Evolutionary conservation across 2,329 filamentous ascomycete species (phyloP).

Genomic region (Drechslerella stenobrocha): DNA sequence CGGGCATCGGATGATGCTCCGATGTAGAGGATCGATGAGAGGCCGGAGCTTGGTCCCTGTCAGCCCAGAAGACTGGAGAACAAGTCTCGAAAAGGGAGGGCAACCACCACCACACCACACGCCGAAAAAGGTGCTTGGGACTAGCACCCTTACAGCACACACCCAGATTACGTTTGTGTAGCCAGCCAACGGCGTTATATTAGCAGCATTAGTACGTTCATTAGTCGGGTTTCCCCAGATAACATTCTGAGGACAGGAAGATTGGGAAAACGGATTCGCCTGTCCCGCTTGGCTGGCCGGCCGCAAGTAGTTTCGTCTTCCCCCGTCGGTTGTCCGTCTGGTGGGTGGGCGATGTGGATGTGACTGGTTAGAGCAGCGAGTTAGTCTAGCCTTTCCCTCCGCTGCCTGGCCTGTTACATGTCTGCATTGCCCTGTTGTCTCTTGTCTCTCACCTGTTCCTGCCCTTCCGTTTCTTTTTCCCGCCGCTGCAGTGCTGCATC

Average conservation of each 20-base stretch:
- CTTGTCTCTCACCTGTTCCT: conserved; percentile 47
- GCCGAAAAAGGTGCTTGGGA: conserved; percentile 27
- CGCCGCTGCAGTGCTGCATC: conserved; percentile 10
- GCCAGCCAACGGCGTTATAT: conserved; percentile 11
- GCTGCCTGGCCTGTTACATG: conserved; percentile 47
- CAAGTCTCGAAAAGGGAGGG: conserved; percentile 42
- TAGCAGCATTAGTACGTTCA: background rate
- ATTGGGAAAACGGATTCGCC: conserved; percentile 47
- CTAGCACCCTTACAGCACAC: conserved; percentile 35
- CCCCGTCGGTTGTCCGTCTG: conserved; percentile 28
- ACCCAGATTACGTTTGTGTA: conserved; percentile 40
- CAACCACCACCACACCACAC: conserved; percentile 21
- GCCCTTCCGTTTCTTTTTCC: conserved; percentile 43
- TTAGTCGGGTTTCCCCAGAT: conserved; percentile 5
- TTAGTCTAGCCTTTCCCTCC: conserved; percentile 45
- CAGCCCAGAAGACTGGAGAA: conserved; percentile 49
- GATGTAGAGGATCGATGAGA: conserved; percentile 39
- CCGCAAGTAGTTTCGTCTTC: conserved; percentile 8
- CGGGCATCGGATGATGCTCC: conserved; percentile 49
- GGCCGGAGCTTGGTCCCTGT: conserved; percentile 38
- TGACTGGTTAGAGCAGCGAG: conserved; percentile 13
- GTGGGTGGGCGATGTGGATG: conserved; percentile 23
- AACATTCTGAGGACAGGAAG: conserved; percentile 27
- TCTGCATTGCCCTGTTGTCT: conserved; percentile 50
- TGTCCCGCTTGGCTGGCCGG: conserved; percentile 37